Evolutionary conservation across 352 stramenopile species (phyloP).

Genomic region (Albugo candida): DNA sequence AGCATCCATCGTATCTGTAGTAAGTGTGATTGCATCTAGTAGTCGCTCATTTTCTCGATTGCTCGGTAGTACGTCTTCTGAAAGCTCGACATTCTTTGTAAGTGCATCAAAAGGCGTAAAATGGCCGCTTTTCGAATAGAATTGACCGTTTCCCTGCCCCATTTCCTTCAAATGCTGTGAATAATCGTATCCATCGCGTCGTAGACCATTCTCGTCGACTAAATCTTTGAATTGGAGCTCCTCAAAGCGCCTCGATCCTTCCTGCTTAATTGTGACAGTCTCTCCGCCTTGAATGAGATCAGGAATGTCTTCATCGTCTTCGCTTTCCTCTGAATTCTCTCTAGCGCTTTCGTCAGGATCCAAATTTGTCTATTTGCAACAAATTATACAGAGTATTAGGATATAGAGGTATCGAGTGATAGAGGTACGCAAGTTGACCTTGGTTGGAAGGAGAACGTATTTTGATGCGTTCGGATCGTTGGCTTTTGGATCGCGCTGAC

Average conservation of each 20-base stretch:
- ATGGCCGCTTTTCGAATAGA: constrained; percentile 51
- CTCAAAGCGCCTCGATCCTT: constrained; percentile 40
- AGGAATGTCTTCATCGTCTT: constrained; percentile 17
- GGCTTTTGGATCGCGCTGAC: constrained; percentile 52
- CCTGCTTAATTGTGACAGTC: constrained; percentile 20
- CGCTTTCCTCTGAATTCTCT: constrained; percentile 12
- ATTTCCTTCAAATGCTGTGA: constrained; percentile 83
- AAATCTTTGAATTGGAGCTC: constrained; percentile 40
- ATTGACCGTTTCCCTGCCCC: constrained; percentile 37
- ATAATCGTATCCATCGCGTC: constrained; percentile 87
- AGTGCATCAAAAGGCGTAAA: constrained; percentile 31
- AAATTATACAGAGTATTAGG: not conserved
- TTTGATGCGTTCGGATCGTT: constrained; percentile 72
- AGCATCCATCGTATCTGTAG: constrained; percentile 71
- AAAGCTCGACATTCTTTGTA: constrained; percentile 37
- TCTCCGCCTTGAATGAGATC: constrained; percentile 34
- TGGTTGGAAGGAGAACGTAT: constrained; percentile 61
- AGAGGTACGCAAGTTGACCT: constrained; percentile 6
- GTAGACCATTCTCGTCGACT: constrained; percentile 75
- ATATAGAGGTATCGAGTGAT: not conserved
- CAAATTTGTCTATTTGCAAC: constrained; percentile 18
- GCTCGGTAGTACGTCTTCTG: constrained; percentile 44
- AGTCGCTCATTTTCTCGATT: constrained; percentile 53
- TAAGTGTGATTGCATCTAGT: constrained; percentile 64
- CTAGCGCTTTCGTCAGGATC: constrained; percentile 23